Evolutionary conservation across 371 early-diverging fungal species (phyloP).

Genomic region (Saksenaea vasiformis): DNA sequence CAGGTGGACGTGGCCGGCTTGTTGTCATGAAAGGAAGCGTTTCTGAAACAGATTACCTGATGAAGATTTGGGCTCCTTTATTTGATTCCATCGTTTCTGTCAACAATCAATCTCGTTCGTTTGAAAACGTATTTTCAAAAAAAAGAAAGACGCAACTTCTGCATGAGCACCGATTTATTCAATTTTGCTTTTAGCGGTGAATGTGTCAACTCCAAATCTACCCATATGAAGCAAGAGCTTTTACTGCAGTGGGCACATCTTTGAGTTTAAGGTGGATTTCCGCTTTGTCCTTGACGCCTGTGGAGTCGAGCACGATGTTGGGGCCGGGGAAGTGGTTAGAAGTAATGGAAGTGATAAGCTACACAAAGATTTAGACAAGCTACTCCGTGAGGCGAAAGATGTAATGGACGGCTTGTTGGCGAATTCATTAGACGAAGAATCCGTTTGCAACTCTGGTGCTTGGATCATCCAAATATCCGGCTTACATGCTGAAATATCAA

Average conservation of each 20-base stretch:
- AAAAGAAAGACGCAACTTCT: not conserved
- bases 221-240: no score
- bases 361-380: not conserved
- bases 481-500: not conserved
- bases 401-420: not conserved
- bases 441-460: not conserved
- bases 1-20: not conserved
- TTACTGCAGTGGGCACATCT: no score
- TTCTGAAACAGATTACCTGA: no score
- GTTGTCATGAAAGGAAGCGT: not conserved
- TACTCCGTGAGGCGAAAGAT: not conserved
- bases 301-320: not conserved
- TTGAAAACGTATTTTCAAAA: no score
- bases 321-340: not conserved
- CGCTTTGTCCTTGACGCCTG: not conserved
- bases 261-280: no score
- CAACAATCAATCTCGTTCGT: no score
- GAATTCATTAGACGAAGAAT: not conserved
- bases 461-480: not conserved
- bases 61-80: no score
- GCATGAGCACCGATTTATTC: not conserved
- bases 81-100: no score
- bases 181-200: no score
- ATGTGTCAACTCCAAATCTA: no score
- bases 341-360: not conserved